Percentiles rank a stretch among this genome's conserved stretches.
Conservation (phyloP, 306 rosid species). For the Quercus glauca region DNA sequence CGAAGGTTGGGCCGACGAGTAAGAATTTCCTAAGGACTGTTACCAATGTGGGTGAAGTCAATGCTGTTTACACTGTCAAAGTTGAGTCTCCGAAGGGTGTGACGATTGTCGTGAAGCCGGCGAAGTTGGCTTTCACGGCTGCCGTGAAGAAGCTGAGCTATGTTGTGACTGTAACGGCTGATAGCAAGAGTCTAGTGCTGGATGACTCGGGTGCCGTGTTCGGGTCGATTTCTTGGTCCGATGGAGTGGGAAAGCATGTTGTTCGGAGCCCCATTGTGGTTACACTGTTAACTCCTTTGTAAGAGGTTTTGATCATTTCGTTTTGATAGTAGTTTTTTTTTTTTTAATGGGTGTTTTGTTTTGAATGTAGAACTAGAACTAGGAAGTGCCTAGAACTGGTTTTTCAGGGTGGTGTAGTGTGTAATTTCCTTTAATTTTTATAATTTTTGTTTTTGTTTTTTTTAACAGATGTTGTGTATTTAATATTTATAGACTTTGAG, state of each 20-base stretch:
- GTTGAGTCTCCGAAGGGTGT: slow-evolving; percentile 62
- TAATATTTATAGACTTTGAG: slow-evolving; percentile 13
- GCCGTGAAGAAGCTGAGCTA: slow-evolving; percentile 62
- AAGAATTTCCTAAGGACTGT: slow-evolving; percentile 61
- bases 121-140: slow-evolving; percentile 52
- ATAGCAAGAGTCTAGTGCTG: slow-evolving; percentile 40
- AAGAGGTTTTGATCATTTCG: slow-evolving; percentile 30
- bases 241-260: slow-evolving; percentile 56
- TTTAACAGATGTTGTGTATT: background rate
- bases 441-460: too few species aligned
- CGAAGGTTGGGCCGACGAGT: slow-evolving; percentile 30
- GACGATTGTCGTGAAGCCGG: slow-evolving; percentile 65
- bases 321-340: slow-evolving; percentile 28
- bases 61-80: slow-evolving; percentile 46
- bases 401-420: background rate
- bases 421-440: background rate
- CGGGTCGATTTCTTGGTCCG: slow-evolving; percentile 77
- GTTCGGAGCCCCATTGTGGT: slow-evolving; percentile 89
- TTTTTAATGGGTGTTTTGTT: background rate
- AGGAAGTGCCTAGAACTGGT: background rate
- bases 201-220: slow-evolving; percentile 71
- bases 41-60: slow-evolving; percentile 66
- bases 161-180: slow-evolving; percentile 52
- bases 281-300: slow-evolving; percentile 63
- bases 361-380: background rate